Conservation (phyloP, 441 rosid genomes). For the Mallotus japonicus region DNA sequence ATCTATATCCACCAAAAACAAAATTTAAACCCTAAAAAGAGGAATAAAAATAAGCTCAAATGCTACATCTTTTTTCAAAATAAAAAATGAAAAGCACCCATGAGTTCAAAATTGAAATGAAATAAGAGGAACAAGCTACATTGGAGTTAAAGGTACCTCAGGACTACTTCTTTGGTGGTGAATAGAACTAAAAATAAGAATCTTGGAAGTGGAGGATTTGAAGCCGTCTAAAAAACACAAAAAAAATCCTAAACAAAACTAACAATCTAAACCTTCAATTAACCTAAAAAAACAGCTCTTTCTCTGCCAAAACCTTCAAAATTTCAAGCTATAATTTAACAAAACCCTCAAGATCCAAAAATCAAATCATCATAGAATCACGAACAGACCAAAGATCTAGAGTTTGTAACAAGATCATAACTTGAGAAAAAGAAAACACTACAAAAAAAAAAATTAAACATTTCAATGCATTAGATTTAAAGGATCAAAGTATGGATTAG, state of each 20-base stretch:
- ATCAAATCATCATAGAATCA: conserved; percentile 26
- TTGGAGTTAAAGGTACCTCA: conserved; percentile 33
- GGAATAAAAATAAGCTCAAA: neutral
- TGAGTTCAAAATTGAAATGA: neutral
- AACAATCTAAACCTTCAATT: too few relatives aligned
- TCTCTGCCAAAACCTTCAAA: neutral
- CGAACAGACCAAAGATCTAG: conserved; percentile 36
- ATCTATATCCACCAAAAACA: conserved; percentile 37
- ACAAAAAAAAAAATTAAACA: too few relatives aligned
- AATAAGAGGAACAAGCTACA: neutral
- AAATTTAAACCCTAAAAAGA: neutral
- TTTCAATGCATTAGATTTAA: too few relatives aligned
- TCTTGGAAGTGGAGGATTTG: neutral
- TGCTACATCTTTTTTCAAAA: neutral
- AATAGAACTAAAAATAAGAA: conserved; percentile 48
- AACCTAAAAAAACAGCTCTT: too few relatives aligned
- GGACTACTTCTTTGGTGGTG: conserved; percentile 53
- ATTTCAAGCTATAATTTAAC: neutral
- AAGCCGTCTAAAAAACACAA: too few relatives aligned
- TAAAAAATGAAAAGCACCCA: conserved; percentile 9
- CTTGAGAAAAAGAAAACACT: too few relatives aligned
- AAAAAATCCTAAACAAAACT: too few relatives aligned
- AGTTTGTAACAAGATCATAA: conserved; percentile 20
- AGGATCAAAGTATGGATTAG: too few relatives aligned
- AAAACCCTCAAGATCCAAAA: conserved; percentile 49